Evolutionary conservation across 495 filamentous ascomycete species (phyloP), one percentile per base, ranked within the genome.

Genomic region (Chaetomium cochliodes): DNA sequence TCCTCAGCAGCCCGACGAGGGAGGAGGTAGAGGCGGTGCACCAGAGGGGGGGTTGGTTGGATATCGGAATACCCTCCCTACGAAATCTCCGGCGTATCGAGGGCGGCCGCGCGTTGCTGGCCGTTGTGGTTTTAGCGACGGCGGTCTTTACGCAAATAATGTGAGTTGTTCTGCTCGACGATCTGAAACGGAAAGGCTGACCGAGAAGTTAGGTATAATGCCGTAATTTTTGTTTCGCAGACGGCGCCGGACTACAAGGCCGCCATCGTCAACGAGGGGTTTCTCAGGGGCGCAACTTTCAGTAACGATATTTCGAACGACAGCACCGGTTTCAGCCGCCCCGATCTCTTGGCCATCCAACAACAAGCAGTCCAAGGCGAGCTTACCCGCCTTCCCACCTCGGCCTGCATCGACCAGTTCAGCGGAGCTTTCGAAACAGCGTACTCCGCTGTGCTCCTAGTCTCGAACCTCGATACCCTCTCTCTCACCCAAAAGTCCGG

Each of bases 31-130:
- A 76, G 47, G 69, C 67, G 28, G 83, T 83, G 13, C 84, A 85
- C 65, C 50, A 60, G 15, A 73, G 67, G 47, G 72, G 69, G 63
- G 72, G 55, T n/a, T 85, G 82, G 82, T 66, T 86, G 61, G 79
- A 86, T 70, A 84, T 84, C 47, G 83, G 83, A 13, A 69, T 83
- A 37, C 81, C 79, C 22, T 84, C 81, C 23, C 54, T 83, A 25
- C 73, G 80, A 15, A 85, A 85, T 68, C 70, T 85, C 1, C 41
- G 55, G 15, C 64, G 72, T 33, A 76, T 86, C 56, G 73, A 74
- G 18, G 68, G 64, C 50, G 69, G 69, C 18, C 64, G 81, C 64
- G 73, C 73, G 25, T 30, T 73, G 5, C 50, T 84, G 58, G 80
- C 76, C 49, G 59, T 72, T 6, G 67, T 77, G 20, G 63, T 83